Conservation (phyloP, 495 filamentous ascomycete species). For the Entonaema liquescens region DNA sequence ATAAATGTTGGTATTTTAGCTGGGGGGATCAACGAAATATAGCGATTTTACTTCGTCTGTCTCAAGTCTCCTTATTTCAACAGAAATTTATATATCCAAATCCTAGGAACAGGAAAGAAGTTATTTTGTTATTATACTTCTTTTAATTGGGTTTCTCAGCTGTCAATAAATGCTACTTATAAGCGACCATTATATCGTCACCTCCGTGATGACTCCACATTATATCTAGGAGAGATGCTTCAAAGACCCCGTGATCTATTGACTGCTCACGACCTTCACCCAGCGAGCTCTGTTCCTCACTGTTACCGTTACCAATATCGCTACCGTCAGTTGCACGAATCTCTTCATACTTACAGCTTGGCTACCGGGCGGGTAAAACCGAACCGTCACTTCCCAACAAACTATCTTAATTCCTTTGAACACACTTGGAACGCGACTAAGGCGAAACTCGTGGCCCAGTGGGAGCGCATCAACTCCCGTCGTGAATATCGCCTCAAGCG, state of each 20-base stretch:
- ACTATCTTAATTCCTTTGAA: slow-evolving; percentile 22
- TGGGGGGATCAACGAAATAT: neutral
- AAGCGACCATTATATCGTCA: slow-evolving; percentile 24
- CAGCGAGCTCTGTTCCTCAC: slow-evolving; percentile 18
- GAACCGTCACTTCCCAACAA: slow-evolving; percentile 8
- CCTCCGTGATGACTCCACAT: slow-evolving; percentile 43
- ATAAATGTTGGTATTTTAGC: slow-evolving; percentile 35
- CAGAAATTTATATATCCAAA: neutral
- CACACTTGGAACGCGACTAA: slow-evolving; percentile 35
- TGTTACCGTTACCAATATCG: slow-evolving; percentile 4
- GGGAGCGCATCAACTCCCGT: slow-evolving; percentile 28
- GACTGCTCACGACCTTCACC: slow-evolving; percentile 13
- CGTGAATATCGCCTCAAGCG: slow-evolving; percentile 35
- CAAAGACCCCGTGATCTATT: slow-evolving; percentile 41
- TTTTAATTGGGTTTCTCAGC: slow-evolving; percentile 1
- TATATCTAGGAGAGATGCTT: slow-evolving; percentile 45
- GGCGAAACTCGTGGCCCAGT: slow-evolving; percentile 37
- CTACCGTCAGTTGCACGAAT: slow-evolving; percentile 12
- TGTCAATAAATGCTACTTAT: slow-evolving; percentile 40
- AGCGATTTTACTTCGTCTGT: slow-evolving; percentile 9
- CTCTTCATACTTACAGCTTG: slow-evolving; percentile 8
- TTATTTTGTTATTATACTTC: neutral
- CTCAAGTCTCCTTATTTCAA: slow-evolving; percentile 13
- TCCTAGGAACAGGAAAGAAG: neutral
- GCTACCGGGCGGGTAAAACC: slow-evolving; percentile 17